Conservation (phyloP, 2,329 filamentous ascomycete species). For the Metarhizium album region DNA sequence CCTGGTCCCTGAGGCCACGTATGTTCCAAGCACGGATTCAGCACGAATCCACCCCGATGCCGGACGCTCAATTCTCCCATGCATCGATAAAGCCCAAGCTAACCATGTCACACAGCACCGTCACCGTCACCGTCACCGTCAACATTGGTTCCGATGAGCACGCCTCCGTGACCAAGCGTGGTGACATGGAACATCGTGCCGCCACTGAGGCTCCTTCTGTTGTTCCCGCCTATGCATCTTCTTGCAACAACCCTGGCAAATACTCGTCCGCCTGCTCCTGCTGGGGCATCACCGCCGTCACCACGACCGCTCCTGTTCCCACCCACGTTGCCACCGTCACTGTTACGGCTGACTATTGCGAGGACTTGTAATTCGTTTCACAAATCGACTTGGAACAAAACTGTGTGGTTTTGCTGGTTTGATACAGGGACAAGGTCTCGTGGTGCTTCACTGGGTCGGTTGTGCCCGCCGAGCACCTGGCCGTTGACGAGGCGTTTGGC, state of each 20-base stretch:
- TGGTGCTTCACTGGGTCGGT: neutral
- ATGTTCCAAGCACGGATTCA: slow-evolving; percentile 11
- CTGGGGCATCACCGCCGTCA: slow-evolving; percentile 30
- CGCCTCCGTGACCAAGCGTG: slow-evolving; percentile 18
- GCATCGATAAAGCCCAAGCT: neutral
- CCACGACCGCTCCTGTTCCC: slow-evolving; percentile 26
- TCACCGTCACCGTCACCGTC: slow-evolving; percentile 28
- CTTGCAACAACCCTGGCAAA: slow-evolving; percentile 21
- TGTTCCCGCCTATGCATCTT: slow-evolving; percentile 30
- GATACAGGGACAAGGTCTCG: neutral
- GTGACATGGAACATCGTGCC: slow-evolving; percentile 18
- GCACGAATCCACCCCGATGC: neutral
- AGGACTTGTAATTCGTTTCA: slow-evolving; percentile 19
- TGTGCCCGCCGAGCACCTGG: neutral
- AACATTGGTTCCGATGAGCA: slow-evolving; percentile 21
- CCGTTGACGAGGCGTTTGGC: neutral
- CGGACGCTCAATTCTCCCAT: neutral
- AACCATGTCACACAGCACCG: slow-evolving; percentile 14
- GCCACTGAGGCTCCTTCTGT: slow-evolving; percentile 20
- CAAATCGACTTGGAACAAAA: neutral
- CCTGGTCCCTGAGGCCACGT: slow-evolving; percentile 30
- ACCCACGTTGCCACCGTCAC: slow-evolving; percentile 31
- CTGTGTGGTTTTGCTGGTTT: neutral
- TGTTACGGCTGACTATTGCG: slow-evolving; percentile 30
- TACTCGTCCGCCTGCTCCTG: slow-evolving; percentile 34